These are phyloP conservation scores for Diospyros lotus DNA, from an alignment of 148 eudicot genomes.

Conservation along the genomic window DNA sequence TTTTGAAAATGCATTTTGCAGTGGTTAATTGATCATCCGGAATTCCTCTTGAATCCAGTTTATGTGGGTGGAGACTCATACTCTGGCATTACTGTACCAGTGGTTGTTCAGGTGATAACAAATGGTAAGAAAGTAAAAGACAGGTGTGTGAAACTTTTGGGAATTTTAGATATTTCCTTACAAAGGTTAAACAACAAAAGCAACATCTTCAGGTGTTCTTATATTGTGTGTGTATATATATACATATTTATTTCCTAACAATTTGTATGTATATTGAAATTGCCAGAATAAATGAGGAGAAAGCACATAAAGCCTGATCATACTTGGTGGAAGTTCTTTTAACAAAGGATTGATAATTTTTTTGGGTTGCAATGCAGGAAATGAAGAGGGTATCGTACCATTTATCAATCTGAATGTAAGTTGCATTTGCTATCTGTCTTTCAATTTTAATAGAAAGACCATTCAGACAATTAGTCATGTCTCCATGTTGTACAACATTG, in stretches of 20 bases:
- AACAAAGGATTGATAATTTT: too few relatives aligned
- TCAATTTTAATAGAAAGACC: too few relatives aligned
- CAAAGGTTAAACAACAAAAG: too few relatives aligned
- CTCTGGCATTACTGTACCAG: conserved; percentile 50
- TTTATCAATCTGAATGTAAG: conserved; percentile 38
- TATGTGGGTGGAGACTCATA: conserved; percentile 74
- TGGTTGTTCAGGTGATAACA: conserved; percentile 22
- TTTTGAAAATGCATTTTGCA: conserved; percentile 13
- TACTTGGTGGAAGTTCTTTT: too few relatives aligned
- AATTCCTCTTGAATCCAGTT: conserved; percentile 41
- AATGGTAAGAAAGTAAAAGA: conserved; percentile 15
- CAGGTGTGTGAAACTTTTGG: neutral
- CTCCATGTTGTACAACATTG: too few relatives aligned
- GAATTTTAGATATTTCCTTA: neutral
- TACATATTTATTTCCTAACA: too few relatives aligned
- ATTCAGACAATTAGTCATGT: too few relatives aligned
- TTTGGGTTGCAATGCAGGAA: conserved; percentile 28
- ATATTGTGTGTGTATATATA: too few relatives aligned
- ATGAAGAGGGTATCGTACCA: conserved; percentile 34
- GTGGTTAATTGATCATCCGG: conserved; percentile 48
- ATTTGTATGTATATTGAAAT: too few relatives aligned
- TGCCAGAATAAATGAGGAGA: too few relatives aligned
- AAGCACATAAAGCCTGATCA: too few relatives aligned
- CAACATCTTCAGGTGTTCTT: too few relatives aligned
- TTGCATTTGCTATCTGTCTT: neutral